These are phyloP conservation scores for Cicer chorassanicum DNA, from an alignment of 306 rosid species.

Conservation along the genomic window DNA sequence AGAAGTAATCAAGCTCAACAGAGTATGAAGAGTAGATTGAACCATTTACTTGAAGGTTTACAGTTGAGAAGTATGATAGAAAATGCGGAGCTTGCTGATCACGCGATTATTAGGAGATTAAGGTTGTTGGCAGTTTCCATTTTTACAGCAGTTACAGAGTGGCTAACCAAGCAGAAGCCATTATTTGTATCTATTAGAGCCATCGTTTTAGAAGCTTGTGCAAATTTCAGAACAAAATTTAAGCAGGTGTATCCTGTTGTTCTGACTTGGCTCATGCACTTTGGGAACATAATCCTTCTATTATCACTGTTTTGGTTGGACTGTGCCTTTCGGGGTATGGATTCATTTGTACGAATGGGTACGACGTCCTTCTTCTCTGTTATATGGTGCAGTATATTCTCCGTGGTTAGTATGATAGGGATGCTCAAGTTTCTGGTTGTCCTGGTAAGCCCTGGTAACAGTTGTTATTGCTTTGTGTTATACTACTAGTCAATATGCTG, in stretches of 20 bases:
- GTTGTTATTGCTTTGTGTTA: constrained; percentile 34
- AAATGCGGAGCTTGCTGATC: constrained; percentile 61
- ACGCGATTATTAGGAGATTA: constrained; percentile 56
- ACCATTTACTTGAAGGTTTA: constrained; percentile 53
- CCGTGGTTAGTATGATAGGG: constrained; percentile 83
- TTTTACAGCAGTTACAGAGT: constrained; percentile 58
- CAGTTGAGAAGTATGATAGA: constrained; percentile 56
- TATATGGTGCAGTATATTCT: constrained; percentile 88
- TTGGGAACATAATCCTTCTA: constrained; percentile 73
- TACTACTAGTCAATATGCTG: constrained; percentile 5
- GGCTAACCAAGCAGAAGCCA: constrained; percentile 68
- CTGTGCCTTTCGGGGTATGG: constrained; percentile 79
- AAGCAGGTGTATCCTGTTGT: constrained; percentile 73
- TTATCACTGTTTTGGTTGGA: constrained; percentile 85
- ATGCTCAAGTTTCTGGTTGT: constrained; percentile 74
- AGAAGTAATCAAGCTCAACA: constrained; percentile 50
- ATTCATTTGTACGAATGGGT: constrained; percentile 90
- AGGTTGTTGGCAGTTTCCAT: constrained; percentile 54
- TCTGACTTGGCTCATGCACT: constrained; percentile 69
- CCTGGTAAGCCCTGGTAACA: constrained; percentile 66
- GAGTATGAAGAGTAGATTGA: constrained; percentile 51
- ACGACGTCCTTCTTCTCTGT: constrained; percentile 90
- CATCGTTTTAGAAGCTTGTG: constrained; percentile 46
- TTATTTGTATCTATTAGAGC: constrained; percentile 50
- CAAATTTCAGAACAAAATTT: constrained; percentile 55